Base-by-base conservation (phyloP, 345 rosid species). In the Populus alba region DNA sequence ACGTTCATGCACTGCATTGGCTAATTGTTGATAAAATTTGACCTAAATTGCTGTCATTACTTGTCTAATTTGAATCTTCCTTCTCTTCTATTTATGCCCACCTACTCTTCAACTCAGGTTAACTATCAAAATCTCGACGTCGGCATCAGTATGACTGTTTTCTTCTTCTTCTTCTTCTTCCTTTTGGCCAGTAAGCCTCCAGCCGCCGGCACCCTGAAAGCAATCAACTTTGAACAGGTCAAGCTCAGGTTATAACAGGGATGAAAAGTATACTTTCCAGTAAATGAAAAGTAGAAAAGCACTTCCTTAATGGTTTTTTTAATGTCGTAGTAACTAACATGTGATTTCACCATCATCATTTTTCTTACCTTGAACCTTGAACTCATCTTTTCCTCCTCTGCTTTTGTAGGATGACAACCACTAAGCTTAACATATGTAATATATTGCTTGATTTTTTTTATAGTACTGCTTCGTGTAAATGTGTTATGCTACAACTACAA, bases 401-500 rank as follows among this genome's bases (percentile, higher is more conserved):
- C 57, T 51, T 5, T 51, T 18, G 57, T 8, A 51, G 57, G 57
- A 51, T 51, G 53, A 47, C 53, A 51, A 1, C 57, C 20, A 47
- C 53, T 4, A 47, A 17, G 22, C 57, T 51, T 51, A 17, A 16
- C 20, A 4, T 49, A 16, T 49, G 18, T 49, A 49, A 33, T 33
- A 33, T 4, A 33, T 33, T 33, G 37, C 37, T 49, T 49, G 16
- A 49, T 49, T 49, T 49, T 4, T 49, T 16, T 49, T 49, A 38
- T 38, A 33, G 37, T 33, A 33, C 37, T 33, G 37, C 37, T 33
- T 33, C 5, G 37, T 4, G 37, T 33, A 33, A 33, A 33, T 33
- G 6, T 33, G 6, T 4, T 33, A 33, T 33, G 6, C 5, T 4
- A 4, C 6, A 0, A 0, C 5, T 4, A 4, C 6, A 0, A 0